phyloP scores from a whole-genome alignment of 192 early-diverging fungal genomes.

The Phlyctochytrium arcticum region DNA sequence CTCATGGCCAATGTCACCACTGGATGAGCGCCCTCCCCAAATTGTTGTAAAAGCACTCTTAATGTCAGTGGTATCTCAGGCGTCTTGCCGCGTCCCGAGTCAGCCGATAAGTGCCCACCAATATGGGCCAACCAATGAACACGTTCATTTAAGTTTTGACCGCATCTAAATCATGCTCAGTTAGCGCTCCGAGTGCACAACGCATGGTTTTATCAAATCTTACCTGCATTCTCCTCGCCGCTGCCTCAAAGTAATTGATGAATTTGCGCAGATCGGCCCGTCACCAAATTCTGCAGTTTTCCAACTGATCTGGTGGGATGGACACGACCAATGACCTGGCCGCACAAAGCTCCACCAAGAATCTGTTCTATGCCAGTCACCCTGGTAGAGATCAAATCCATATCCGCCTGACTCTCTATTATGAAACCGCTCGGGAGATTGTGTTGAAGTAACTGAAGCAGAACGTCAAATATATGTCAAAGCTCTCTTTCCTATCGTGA shows the following conservation, averaged over 20 bases:
- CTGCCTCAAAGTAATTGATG: conserved; percentile 48
- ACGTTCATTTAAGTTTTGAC: conserved; percentile 59
- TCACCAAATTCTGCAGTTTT: conserved; percentile 46
- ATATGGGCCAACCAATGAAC: conserved; percentile 74
- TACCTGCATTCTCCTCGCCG: conserved; percentile 17
- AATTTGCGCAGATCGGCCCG: conserved; percentile 46
- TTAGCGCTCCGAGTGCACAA: no score
- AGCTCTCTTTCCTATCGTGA: conserved; percentile 47
- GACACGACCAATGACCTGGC: conserved; percentile 53
- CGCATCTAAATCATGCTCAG: no score
- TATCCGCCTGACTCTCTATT: not conserved
- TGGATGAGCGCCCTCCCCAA: conserved; percentile 35
- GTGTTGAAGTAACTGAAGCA: conserved; percentile 46
- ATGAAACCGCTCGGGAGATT: conserved; percentile 20
- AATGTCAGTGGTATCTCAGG: conserved; percentile 63
- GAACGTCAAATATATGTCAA: conserved; percentile 46
- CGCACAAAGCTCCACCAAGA: conserved; percentile 53
- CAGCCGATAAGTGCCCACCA: conserved; percentile 60
- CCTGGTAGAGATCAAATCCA: conserved; percentile 27
- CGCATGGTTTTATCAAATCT: conserved; percentile 7
- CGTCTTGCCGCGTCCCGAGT: conserved; percentile 63
- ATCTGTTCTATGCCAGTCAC: conserved; percentile 43
- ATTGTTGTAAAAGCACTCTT: conserved; percentile 49
- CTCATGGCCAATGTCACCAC: conserved; percentile 46
- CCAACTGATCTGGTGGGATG: conserved; percentile 46